A percentile compares a stretch with the other conserved stretches of the same genome.
Evolutionary conservation across 306 rosid genomes (phyloP).

Genomic region (Lablab purpureus): DNA sequence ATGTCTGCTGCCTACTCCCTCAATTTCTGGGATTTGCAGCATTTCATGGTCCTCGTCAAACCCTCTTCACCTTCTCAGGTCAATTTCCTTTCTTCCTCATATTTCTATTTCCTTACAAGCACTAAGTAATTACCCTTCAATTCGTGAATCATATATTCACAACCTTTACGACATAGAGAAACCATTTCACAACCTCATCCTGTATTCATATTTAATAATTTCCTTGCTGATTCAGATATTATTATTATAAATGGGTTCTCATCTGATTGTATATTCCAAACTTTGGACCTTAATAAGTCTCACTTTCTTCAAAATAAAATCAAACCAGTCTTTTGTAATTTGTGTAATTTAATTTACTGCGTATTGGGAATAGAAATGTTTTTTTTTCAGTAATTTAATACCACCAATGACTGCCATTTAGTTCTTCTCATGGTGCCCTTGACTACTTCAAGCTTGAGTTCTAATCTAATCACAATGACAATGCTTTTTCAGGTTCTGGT

Average conservation of each 20-base stretch:
- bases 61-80: constrained; percentile 72
- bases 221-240: too few species aligned
- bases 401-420: not conserved
- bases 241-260: too few species aligned
- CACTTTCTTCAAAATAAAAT: not conserved
- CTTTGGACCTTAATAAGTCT: not conserved
- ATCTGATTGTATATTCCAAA: too few species aligned
- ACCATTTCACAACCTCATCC: too few species aligned
- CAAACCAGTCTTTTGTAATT: not conserved
- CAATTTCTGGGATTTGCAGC: constrained; percentile 85
- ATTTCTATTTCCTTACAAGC: too few species aligned
- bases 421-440: not conserved
- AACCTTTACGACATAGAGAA: too few species aligned
- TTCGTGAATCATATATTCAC: not conserved
- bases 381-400: not conserved
- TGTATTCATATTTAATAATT: too few species aligned
- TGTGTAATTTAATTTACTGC: not conserved
- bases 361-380: not conserved
- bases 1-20: constrained; percentile 77
- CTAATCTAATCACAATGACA: constrained; percentile 3
- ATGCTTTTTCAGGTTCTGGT: constrained; percentile 69
- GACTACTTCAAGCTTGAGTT: constrained; percentile 22
- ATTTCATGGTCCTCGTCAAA: constrained; percentile 84
- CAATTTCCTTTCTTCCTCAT: not conserved
- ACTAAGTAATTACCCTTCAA: not conserved